Evolutionary conservation across 108 stramenopile species (phyloP), one percentile per base, ranked within the genome.

Genomic region (Phaeodactylum tricornutum): DNA sequence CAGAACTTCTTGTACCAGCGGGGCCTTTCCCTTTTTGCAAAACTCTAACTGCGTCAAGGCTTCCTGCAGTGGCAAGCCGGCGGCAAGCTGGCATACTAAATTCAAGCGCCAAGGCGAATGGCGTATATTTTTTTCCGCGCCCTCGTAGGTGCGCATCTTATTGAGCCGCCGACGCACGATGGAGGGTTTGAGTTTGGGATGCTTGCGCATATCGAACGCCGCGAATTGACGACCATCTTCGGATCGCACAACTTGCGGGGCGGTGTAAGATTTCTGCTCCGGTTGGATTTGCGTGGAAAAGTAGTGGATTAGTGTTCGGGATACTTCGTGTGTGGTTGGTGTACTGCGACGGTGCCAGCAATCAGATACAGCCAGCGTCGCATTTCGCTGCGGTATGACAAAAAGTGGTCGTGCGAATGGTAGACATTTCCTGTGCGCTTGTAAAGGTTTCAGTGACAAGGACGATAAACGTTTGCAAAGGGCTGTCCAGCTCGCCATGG

Each of bases 61-160:
- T 48, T 89, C 83, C n/a, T 76, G 65, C 29, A 89, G 57, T 1
- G 87, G 74, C 50, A 79, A 42, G 1, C 83, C 80, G 4, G 77
- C 66, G 6, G 72, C 79, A 31, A 84, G 60, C 51, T 79, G 82
- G 55, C 87, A 89, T 0, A 89, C 54, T 11, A 75, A 56, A 53
- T 84, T 81, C 49, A 88, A 55, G 48, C 72, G 66, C 87, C 83
- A 89, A 0, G 82, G 82, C 15, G 81, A 82, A 32, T 82, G 78
- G 22, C 83, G 75, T 42, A 89, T 80, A 20, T 51, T 46, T 38
- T 66, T 65, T 42, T 80, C 70, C 15, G 47, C 61, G 8, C 83
- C 87, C 25, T 55, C 60, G 33, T 80, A 84, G 0, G 87, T 82
- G 38, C 59, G 49, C 47, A 80, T 51, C 0, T 71, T 50, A 21